phyloP scores from a whole-genome alignment of 148 eudicot species.

The Hydrangea macrophylla region DNA sequence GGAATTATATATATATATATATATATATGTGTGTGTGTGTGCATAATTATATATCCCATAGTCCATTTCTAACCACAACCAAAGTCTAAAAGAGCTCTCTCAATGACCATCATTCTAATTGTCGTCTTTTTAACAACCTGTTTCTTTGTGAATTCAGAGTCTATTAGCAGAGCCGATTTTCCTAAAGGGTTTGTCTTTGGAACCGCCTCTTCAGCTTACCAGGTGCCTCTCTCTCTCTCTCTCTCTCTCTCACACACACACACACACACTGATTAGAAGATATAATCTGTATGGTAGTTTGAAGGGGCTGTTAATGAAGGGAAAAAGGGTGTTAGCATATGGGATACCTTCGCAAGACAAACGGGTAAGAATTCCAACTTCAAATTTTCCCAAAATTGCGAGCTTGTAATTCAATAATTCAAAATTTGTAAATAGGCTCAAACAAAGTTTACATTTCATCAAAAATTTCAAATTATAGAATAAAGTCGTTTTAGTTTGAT shows the following conservation, averaged over 20 bases:
- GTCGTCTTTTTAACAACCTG: conserved; percentile 4
- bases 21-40: too few species aligned
- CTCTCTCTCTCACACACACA: background rate
- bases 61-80: conserved; percentile 9
- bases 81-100: background rate
- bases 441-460: too few species aligned
- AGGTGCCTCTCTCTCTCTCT: conserved; percentile 34
- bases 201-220: conserved; percentile 94
- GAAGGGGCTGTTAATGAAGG: conserved; percentile 98
- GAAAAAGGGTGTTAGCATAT: conserved; percentile 78
- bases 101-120: background rate
- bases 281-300: conserved; percentile 43
- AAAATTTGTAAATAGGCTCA: too few species aligned
- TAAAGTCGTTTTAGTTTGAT: background rate
- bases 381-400: too few species aligned
- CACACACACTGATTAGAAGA: background rate
- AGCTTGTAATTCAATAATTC: too few species aligned
- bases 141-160: conserved; percentile 22
- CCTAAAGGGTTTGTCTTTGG: conserved; percentile 80
- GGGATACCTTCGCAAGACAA: conserved; percentile 75
- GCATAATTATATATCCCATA: too few species aligned
- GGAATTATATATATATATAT: background rate
- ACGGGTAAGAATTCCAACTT: conserved; percentile 39
- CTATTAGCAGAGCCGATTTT: conserved; percentile 57
- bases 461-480: background rate